Conservation (phyloP, 73 alveolate species). For the Tetrahymena malaccensis region DNA sequence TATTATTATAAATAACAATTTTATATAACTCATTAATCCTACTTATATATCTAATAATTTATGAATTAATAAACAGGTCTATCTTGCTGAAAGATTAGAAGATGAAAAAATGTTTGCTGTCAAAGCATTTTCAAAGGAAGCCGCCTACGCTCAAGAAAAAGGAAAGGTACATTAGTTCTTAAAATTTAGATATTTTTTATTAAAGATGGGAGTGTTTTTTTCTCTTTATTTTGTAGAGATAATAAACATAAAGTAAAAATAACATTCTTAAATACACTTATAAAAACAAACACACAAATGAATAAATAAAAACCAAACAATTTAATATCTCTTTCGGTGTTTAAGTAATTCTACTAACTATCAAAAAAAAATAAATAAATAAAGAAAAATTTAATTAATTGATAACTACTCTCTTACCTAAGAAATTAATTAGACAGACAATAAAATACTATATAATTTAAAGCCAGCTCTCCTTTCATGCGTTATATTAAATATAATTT, state of each 20-base stretch:
- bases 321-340: too few species aligned
- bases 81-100: constrained; percentile 43
- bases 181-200: neutral
- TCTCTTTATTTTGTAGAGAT: too few species aligned
- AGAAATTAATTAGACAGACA: neutral
- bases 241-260: too few species aligned
- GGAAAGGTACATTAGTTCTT: constrained; percentile 10
- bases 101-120: constrained; percentile 35
- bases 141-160: constrained; percentile 22
- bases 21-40: neutral
- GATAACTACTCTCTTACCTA: neutral
- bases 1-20: neutral
- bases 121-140: constrained; percentile 40
- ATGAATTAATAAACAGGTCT: neutral
- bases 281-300: too few species aligned
- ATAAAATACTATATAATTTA: neutral
- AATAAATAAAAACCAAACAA: too few species aligned
- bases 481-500: neutral
- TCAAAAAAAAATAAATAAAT: too few species aligned
- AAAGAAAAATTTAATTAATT: too few species aligned
- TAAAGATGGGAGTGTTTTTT: neutral
- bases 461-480: neutral
- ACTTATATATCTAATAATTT: too few species aligned
- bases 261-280: too few species aligned
- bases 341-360: neutral